A percentile compares a stretch with the other conserved stretches of the same genome.
Evolutionary conservation across 1,284 basidiomycete genomes (phyloP).

Genomic region (Hemileia vastatrix): DNA sequence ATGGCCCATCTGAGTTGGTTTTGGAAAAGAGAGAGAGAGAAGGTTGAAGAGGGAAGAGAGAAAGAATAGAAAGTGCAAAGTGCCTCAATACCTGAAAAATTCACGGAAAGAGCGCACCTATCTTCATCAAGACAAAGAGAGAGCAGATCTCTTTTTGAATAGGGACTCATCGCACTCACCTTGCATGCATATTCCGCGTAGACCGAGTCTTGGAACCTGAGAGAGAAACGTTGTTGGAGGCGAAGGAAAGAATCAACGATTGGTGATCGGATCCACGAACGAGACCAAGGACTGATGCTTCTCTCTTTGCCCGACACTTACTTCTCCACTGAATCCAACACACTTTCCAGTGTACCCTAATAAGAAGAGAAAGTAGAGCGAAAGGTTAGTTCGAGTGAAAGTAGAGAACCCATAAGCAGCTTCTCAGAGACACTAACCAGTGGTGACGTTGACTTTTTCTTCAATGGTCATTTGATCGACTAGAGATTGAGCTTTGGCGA

Average conservation of each 20-base stretch:
- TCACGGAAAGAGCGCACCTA: no score
- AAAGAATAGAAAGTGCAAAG: no score
- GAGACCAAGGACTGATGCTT: no score
- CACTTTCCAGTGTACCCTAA: neutral
- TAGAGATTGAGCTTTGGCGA: neutral
- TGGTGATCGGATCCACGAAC: no score
- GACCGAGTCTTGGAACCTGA: conserved; percentile 29
- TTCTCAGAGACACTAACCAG: neutral
- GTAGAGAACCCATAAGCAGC: neutral
- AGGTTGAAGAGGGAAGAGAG: neutral
- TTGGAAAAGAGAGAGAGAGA: no score
- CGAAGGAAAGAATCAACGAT: neutral
- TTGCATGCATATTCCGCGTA: conserved; percentile 35
- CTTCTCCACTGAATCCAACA: neutral
- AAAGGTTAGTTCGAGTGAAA: neutral
- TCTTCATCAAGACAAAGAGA: no score
- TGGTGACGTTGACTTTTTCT: conserved; percentile 1
- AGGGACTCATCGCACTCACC: no score
- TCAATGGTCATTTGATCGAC: neutral
- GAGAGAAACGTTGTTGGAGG: neutral
- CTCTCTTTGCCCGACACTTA: neutral
- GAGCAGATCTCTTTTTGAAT: no score
- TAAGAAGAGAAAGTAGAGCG: neutral
- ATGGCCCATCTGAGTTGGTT: no score
- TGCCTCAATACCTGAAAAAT: no score